Percentiles rank a stretch among this genome's conserved stretches.
These are phyloP conservation scores for Echinochloa phyllopogon DNA, from an alignment of 176 grass and related monocot species.

Conservation along the genomic window DNA sequence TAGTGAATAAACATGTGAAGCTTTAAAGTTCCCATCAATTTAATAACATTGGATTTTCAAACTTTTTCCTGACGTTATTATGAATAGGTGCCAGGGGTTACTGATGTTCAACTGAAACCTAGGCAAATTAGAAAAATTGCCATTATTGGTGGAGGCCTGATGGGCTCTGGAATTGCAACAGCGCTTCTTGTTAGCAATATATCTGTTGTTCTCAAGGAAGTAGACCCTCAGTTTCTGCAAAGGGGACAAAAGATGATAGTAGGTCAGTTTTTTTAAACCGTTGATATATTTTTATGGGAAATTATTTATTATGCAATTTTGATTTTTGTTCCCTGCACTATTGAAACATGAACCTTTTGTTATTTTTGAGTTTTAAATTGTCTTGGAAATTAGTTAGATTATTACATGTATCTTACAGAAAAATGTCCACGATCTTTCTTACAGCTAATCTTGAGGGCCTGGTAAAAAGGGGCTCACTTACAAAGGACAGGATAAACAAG, in stretches of 20 bases:
- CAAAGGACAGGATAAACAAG: constrained; percentile 85
- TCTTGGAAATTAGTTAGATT: neutral
- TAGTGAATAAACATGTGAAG: neutral
- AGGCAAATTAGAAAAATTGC: constrained; percentile 87
- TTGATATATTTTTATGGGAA: neutral
- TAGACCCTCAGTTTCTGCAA: constrained; percentile 75
- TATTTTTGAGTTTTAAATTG: constrained; percentile 21
- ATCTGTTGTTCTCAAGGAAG: constrained; percentile 90
- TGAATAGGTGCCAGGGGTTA: constrained; percentile 84
- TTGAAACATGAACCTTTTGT: neutral
- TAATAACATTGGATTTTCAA: neutral
- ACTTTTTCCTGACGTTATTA: neutral
- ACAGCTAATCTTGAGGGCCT: constrained; percentile 90
- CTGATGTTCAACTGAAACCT: constrained; percentile 82
- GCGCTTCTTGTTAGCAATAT: constrained; percentile 79
- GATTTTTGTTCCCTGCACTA: neutral
- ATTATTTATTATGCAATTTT: neutral
- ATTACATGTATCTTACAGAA: neutral
- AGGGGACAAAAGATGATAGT: constrained; percentile 86
- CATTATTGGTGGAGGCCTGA: constrained; percentile 90
- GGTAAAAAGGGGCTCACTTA: constrained; percentile 84
- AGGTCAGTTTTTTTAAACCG: constrained; percentile 51
- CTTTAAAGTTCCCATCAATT: neutral
- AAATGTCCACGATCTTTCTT: neutral
- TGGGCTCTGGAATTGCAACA: constrained; percentile 99